Conservation (phyloP, 2,329 filamentous ascomycete genomes). For the Keithomyces neogunnii region DNA sequence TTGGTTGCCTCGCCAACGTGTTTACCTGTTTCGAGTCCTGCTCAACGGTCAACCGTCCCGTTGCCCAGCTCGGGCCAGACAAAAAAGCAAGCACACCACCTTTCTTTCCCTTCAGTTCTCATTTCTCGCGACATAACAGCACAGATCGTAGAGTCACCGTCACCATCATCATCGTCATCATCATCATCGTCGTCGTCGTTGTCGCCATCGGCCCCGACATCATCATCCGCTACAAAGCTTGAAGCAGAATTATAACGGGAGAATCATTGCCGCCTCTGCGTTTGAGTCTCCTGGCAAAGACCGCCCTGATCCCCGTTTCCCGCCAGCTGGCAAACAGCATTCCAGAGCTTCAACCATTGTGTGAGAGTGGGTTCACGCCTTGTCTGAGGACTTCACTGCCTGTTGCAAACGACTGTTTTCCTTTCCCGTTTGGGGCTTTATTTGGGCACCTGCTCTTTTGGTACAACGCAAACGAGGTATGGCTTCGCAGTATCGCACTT, state of each 20-base stretch:
- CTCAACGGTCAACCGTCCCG: conserved; percentile 7
- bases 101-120: background rate
- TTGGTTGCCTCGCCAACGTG: conserved; percentile 27
- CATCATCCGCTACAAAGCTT: no score
- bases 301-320: background rate
- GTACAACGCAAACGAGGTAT: conserved; percentile 23
- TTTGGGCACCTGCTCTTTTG: background rate
- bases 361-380: conserved; percentile 2
- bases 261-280: background rate
- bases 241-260: background rate
- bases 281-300: background rate
- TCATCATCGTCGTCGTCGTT: conserved; percentile 1
- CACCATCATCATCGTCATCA: background rate
- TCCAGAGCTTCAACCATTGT: background rate
- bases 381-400: background rate
- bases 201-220: background rate
- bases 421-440: background rate
- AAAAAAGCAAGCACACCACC: conserved; percentile 1
- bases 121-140: background rate
- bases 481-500: conserved; percentile 48
- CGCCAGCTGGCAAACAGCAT: conserved; percentile 4
- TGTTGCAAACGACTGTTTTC: conserved; percentile 1
- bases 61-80: conserved; percentile 7
- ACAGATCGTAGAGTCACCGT: no score
- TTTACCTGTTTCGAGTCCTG: conserved; percentile 16